phyloP scores from a whole-genome alignment of 306 rosid genomes.

The Hippophae tibetana region DNA sequence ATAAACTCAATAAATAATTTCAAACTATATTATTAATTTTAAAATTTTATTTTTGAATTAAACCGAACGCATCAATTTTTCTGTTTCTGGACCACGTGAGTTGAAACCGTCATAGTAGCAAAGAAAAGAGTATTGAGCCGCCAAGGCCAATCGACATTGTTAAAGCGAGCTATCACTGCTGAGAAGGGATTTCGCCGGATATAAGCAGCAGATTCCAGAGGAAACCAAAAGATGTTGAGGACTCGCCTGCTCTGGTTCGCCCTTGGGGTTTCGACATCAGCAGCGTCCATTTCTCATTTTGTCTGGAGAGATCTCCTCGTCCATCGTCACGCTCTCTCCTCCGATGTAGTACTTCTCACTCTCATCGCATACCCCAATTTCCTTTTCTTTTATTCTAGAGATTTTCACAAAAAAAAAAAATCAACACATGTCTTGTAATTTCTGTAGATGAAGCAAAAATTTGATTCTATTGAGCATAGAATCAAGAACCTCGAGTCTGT shows the following conservation, averaged over 20 bases:
- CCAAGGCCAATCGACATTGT: too few relatives aligned
- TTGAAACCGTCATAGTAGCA: too few relatives aligned
- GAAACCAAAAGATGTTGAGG: constrained; percentile 22
- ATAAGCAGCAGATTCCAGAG: neutral
- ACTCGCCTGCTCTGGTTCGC: constrained; percentile 33
- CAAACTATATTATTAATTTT: too few relatives aligned
- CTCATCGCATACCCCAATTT: neutral
- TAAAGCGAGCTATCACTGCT: too few relatives aligned
- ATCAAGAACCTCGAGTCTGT: constrained; percentile 26
- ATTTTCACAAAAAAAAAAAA: neutral
- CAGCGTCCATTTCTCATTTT: constrained; percentile 33
- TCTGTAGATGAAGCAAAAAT: constrained; percentile 24
- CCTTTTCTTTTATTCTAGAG: neutral
- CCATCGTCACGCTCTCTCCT: constrained; percentile 22
- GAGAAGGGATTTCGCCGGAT: too few relatives aligned
- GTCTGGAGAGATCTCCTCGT: constrained; percentile 26
- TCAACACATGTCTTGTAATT: neutral
- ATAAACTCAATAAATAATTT: too few relatives aligned
- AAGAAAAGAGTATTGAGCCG: too few relatives aligned
- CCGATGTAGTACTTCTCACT: constrained; percentile 16
- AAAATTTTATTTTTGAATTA: too few relatives aligned
- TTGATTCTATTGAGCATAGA: constrained; percentile 28
- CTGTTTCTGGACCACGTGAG: too few relatives aligned
- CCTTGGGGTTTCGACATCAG: constrained; percentile 25
- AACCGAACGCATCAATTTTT: too few relatives aligned